Base-by-base conservation (phyloP, 495 filamentous ascomycete genomes). In the Xylaria sp. region DNA sequence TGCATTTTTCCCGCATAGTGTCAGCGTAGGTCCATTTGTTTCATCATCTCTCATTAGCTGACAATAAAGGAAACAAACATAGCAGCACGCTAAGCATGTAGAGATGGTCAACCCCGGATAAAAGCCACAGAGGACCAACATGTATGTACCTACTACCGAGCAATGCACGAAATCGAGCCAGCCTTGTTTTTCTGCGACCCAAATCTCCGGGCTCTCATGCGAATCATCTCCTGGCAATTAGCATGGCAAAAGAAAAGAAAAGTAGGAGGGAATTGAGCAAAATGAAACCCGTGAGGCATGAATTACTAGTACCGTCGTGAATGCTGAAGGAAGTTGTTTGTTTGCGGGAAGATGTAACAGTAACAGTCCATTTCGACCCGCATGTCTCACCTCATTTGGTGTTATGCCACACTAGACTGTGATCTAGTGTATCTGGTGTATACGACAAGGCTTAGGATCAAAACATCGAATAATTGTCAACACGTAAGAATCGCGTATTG, bases 1-100 rank as follows among this genome's bases (percentile, higher is more conserved):
- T 69, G 67, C 67, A n/a, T 37, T 41, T 69, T 61, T 48, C 37
- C 55, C 59, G 57, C 67, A 69, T 69, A 31, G 67, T 40, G 57
- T 59, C 57, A 35, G 57, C 59, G 35, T 69, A n/a, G 67, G 14
- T n/a, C 67, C 43, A 43, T 50, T 61, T 61, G 67, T 69, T 69
- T 69, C 67, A 69, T 50, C 35, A n/a, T 29, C 43, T 40, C 43
- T 29, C 21, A 50, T 69, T 48, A 61, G 67, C 43, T 61, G 66
- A 68, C 26, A 29, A 46, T 3, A 24, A 31, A 24, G 37, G 21
- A 68, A 37, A 41, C 17, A 55, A 66, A 35, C 43, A 66, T 24
- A 40, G 31, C n/a, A 6, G 31, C n/a, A 33, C 61, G 12, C 24
- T 62, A 43, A 29, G 11, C 43, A 62, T 24, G 37, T 59, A 62